These are phyloP conservation scores for Psilocybe cyanescens DNA, from an alignment of 768 basidiomycete genomes.

Conservation along the genomic window DNA sequence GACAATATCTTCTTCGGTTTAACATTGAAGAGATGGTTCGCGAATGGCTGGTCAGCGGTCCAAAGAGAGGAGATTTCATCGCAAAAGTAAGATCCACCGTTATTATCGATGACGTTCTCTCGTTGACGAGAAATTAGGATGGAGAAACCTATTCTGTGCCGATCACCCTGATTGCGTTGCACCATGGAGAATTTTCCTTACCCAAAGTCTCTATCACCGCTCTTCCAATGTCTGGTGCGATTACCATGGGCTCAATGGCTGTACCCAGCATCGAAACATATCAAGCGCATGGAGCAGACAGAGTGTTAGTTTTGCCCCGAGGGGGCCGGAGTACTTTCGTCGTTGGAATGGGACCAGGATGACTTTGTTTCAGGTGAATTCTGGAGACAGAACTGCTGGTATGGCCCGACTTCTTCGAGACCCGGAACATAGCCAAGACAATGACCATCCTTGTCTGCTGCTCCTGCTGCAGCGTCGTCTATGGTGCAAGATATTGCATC, in stretches of 20 bases:
- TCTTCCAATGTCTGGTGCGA: constrained; percentile 52
- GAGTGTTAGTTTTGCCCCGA: constrained; percentile 79
- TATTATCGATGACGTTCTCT: neutral
- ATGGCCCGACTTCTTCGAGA: neutral
- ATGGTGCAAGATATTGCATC: neutral
- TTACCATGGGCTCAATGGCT: constrained; percentile 60
- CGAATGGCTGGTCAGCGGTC: constrained; percentile 90
- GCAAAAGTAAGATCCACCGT: constrained; percentile 53
- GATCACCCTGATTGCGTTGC: constrained; percentile 84
- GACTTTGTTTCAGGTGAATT: neutral
- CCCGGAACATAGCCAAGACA: neutral
- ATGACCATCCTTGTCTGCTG: neutral
- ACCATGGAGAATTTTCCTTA: constrained; percentile 78
- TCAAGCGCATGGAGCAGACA: constrained; percentile 85
- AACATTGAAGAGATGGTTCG: constrained; percentile 81
- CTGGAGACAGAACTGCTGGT: neutral
- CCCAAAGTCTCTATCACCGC: constrained; percentile 75
- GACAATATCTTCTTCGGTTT: constrained; percentile 66
- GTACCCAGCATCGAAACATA: constrained; percentile 78
- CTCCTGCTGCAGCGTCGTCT: neutral
- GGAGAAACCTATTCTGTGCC: constrained; percentile 59
- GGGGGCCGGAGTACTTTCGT: constrained; percentile 84
- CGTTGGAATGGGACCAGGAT: constrained; percentile 65
- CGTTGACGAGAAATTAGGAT: constrained; percentile 48
- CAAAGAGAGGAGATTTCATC: constrained; percentile 82